phyloP scores from a whole-genome alignment of 1,284 basidiomycete genomes.

The Naganishia cerealis region DNA sequence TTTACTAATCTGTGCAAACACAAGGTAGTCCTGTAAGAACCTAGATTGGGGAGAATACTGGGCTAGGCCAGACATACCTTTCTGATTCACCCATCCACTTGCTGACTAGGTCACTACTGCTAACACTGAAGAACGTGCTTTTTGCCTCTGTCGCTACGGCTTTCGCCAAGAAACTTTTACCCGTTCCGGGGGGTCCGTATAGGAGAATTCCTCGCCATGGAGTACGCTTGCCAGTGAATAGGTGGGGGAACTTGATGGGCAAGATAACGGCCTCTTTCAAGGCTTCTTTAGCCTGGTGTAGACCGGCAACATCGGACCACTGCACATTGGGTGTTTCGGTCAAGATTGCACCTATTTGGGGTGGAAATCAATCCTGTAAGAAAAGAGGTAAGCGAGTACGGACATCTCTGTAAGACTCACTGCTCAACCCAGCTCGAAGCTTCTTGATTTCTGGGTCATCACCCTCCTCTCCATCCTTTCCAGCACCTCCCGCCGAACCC shows the following conservation, averaged over 20 bases:
- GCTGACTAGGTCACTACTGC: conserved; percentile 90
- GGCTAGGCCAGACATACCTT: conserved; percentile 60
- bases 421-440: conserved; percentile 79
- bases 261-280: conserved; percentile 98
- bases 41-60: not conserved
- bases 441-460: conserved; percentile 92
- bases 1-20: conserved; percentile 76
- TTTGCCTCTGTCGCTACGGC: conserved; percentile 98
- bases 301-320: conserved; percentile 97
- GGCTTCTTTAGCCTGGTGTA: conserved; percentile 90
- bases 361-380: not conserved
- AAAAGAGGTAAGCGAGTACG: not conserved
- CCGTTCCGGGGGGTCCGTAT: conserved; percentile 94
- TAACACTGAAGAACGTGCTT: conserved; percentile 97
- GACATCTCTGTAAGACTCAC: conserved; percentile 42
- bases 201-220: conserved; percentile 94
- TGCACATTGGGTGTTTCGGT: conserved; percentile 92
- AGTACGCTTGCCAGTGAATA: conserved; percentile 96
- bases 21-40: not conserved
- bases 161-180: conserved; percentile 92
- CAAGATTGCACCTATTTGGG: conserved; percentile 71
- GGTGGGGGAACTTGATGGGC: conserved; percentile 96
- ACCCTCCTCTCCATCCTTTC: conserved; percentile 61
- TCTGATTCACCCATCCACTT: conserved; percentile 99
- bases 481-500: conserved; percentile 63